Evolutionary conservation across 2,329 filamentous ascomycete genomes (phyloP).

Genomic region (Xenoacremonium recifei): DNA sequence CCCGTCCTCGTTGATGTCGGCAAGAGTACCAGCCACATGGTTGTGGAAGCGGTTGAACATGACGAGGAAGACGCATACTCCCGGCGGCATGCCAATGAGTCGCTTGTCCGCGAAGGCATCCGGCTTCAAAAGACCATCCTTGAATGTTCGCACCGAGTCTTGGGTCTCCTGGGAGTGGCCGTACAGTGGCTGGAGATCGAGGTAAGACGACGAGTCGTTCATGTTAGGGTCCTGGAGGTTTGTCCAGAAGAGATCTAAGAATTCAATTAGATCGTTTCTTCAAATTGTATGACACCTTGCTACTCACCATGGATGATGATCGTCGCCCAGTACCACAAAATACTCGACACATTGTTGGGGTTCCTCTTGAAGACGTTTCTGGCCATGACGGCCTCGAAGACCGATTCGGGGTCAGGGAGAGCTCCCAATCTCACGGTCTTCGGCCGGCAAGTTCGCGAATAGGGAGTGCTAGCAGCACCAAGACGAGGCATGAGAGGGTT

Average conservation of each 20-base stretch:
- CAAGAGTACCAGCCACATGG: conserved; percentile 74
- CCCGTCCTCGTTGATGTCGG: conserved; percentile 80
- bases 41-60: conserved; percentile 90
- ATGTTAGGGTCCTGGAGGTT: conserved; percentile 58
- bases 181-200: conserved; percentile 71
- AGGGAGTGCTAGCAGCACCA: conserved; percentile 65
- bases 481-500: conserved; percentile 65
- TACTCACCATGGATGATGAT: conserved; percentile 66
- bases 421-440: conserved; percentile 59
- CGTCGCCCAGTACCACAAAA: conserved; percentile 72
- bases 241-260: conserved; percentile 66
- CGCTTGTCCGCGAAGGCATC: conserved; percentile 72
- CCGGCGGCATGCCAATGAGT: conserved; percentile 68
- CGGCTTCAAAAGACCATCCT: conserved; percentile 69
- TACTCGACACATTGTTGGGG: conserved; percentile 70
- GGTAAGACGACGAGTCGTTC: conserved; percentile 68
- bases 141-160: conserved; percentile 65
- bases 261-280: background rate
- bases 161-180: conserved; percentile 67
- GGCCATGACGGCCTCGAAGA: conserved; percentile 64
- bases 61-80: conserved; percentile 68
- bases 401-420: conserved; percentile 62
- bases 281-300: background rate
- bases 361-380: conserved; percentile 52
- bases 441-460: conserved; percentile 63